These are phyloP conservation scores for Lagenidium giganteum DNA, from an alignment of 352 stramenopile species.

Conservation along the genomic window DNA sequence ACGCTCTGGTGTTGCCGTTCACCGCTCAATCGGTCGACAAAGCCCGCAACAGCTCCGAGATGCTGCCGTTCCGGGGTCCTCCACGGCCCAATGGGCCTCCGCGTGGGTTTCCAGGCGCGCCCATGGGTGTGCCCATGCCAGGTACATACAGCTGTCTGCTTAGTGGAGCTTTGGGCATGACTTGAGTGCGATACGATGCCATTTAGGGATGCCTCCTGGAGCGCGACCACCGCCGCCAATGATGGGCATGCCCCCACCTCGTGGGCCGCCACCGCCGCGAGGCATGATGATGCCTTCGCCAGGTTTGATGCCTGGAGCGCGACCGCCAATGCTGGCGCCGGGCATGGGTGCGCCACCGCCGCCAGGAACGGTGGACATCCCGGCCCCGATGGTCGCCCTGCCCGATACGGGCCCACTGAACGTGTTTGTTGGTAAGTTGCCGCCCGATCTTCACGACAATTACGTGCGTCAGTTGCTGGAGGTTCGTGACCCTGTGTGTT, in stretches of 20 bases:
- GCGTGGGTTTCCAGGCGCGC: not conserved
- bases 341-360: constrained; percentile 6
- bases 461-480: constrained; percentile 52
- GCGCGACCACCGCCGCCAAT: too few species aligned
- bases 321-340: constrained; percentile 2
- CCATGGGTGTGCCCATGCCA: not conserved
- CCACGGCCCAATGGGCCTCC: not conserved
- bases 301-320: too few species aligned
- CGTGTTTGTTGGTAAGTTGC: constrained; percentile 53
- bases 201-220: too few species aligned
- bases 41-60: too few species aligned
- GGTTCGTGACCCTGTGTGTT: constrained; percentile 14
- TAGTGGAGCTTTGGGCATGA: too few species aligned
- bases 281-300: too few species aligned
- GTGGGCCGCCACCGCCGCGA: not conserved
- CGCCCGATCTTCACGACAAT: constrained; percentile 40
- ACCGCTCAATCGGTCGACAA: too few species aligned
- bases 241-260: not conserved
- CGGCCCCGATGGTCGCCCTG: constrained; percentile 7
- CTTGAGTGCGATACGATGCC: too few species aligned
- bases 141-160: too few species aligned
- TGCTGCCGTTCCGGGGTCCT: constrained; percentile 16
- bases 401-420: constrained; percentile 24
- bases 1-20: too few species aligned
- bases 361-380: constrained; percentile 9